Evolutionary conservation across 768 basidiomycete species (phyloP), one percentile per base, ranked within the genome.

Genomic region (Russula lepida): DNA sequence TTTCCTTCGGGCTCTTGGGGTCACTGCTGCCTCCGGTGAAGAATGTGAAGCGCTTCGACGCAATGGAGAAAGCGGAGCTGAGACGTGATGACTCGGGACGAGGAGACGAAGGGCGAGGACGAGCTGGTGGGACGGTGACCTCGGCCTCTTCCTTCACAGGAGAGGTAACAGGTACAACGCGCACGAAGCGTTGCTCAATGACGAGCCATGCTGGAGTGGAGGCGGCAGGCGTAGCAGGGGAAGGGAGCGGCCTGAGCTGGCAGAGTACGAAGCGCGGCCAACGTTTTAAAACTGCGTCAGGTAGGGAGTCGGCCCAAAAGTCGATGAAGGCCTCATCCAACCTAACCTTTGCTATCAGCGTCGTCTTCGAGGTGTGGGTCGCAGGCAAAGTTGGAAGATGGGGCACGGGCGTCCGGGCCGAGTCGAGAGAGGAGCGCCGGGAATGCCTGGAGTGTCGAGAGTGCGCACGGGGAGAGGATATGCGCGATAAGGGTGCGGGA

Each of bases 281-380:
- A 46, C 74, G 71, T 1, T 77, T 70, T 0, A 85, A 75, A 59
- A 89, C 79, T 19, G 86, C 82, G 67, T 92, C 89, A 17, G 84
- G 73, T 33, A 90, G 69, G 2, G 87, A 80, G 67, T 92, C 89
- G 54, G 78, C 80, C 88, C 88, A 91, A 69, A 89, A 89, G 70
- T 92, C 89, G 56, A 90, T 73, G 70, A 92, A 91, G 1, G 88
- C 87, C 67, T 91, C 89, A 67, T 92, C 89, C 12, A 92, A 68
- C 62, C 83, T 78, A n/a, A 84, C 72, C 37, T 81, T 64, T 15
- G 76, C 72, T 12, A 85, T 71, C 9, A 72, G 70, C 0, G 78
- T 77, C 23, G 78, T 74, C 51, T 74, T 76, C n/a, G 69, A 66
- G 54, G 55, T 63, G 13, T 56, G 62, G 15, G 47, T 54, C 17